Evolutionary conservation across 176 grass and related monocot species (phyloP).

Genomic region (Metroxylon sagu): DNA sequence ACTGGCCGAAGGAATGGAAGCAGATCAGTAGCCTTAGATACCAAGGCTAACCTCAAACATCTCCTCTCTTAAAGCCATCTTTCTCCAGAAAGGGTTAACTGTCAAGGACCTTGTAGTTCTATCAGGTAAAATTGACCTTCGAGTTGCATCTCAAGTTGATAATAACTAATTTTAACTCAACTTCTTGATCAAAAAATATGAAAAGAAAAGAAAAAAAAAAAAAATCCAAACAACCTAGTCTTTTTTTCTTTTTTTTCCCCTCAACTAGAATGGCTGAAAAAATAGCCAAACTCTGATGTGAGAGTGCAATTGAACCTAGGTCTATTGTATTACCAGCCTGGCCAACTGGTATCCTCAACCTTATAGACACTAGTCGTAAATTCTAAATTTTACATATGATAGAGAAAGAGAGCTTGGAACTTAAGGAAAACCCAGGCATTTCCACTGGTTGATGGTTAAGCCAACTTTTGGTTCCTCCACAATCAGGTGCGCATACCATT

Average conservation of each 20-base stretch:
- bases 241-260: no score
- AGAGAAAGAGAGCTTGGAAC: no score
- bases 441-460: constrained; percentile 1
- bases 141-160: background rate
- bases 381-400: no score
- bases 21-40: constrained; percentile 27
- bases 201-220: background rate
- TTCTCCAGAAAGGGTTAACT: constrained; percentile 25
- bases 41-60: constrained; percentile 24
- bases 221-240: no score
- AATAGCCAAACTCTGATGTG: no score
- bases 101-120: constrained; percentile 51
- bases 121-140: constrained; percentile 27
- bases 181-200: no score
- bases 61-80: constrained; percentile 23
- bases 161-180: background rate
- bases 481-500: constrained; percentile 45
- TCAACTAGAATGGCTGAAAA: no score
- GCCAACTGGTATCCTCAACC: no score
- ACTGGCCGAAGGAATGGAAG: constrained; percentile 44
- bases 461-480: constrained; percentile 5
- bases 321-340: no score
- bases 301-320: no score
- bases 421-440: no score
- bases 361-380: no score